phyloP scores from a whole-genome alignment of 805 yeast genomes.

The Candida boleticola region DNA sequence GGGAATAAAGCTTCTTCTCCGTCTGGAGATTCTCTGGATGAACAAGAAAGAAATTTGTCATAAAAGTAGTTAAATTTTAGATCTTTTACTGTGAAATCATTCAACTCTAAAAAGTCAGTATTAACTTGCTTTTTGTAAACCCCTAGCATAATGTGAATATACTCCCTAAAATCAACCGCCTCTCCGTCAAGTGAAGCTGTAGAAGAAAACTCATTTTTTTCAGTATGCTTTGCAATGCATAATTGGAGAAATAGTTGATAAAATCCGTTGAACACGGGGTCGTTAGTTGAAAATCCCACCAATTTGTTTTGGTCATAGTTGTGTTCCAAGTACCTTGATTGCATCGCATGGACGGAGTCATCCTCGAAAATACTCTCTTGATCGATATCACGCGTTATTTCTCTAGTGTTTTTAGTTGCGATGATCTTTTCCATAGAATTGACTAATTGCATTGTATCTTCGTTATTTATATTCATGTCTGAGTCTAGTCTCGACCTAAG shows the following conservation, averaged over 20 bases:
- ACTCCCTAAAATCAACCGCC: conserved; percentile 11
- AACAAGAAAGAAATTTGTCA: conserved; percentile 17
- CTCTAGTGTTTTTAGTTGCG: background rate
- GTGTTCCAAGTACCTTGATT: background rate
- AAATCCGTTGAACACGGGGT: conserved; percentile 16
- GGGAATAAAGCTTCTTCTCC: conserved; percentile 14
- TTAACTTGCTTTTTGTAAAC: conserved; percentile 18
- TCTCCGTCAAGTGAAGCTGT: background rate
- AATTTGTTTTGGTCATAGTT: conserved; percentile 5
- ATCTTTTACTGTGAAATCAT: conserved; percentile 15
- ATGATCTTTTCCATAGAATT: conserved; percentile 19
- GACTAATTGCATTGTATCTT: conserved; percentile 21
- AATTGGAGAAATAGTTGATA: conserved; percentile 23
- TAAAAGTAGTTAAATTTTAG: conserved; percentile 15
- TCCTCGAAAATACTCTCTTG: background rate
- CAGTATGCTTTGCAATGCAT: conserved; percentile 14
- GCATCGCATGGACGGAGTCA: too few relatives aligned
- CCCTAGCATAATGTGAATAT: conserved; percentile 19
- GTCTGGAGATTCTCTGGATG: conserved; percentile 10
- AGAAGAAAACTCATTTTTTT: background rate
- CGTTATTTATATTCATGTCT: conserved; percentile 12
- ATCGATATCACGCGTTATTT: background rate
- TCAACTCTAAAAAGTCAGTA: conserved; percentile 19
- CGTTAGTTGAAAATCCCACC: conserved; percentile 16
- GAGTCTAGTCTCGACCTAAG: conserved; percentile 16